phyloP scores from a whole-genome alignment of 768 basidiomycete genomes.

The Galerina sulciceps region DNA sequence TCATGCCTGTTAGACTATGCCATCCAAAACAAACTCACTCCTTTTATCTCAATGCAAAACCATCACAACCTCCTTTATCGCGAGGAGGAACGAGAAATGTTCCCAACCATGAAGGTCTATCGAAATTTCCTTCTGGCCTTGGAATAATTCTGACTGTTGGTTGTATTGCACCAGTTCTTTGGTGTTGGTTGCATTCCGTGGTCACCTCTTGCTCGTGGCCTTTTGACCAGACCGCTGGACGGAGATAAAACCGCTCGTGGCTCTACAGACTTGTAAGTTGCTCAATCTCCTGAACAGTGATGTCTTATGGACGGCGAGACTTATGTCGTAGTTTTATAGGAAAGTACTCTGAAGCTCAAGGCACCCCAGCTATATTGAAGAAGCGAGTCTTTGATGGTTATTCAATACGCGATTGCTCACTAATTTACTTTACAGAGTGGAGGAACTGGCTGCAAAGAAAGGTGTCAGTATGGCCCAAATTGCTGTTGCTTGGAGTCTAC shows the following conservation, averaged over 20 bases:
- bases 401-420: background rate
- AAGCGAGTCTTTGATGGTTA: constrained; percentile 28
- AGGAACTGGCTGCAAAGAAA: constrained; percentile 56
- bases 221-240: constrained; percentile 47
- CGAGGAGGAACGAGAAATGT: constrained; percentile 68
- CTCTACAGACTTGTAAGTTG: constrained; percentile 38
- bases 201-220: constrained; percentile 60
- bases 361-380: constrained; percentile 38
- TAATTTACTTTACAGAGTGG: constrained; percentile 43
- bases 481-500: constrained; percentile 53
- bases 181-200: constrained; percentile 63
- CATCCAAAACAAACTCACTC: constrained; percentile 55
- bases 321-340: constrained; percentile 8
- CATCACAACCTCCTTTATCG: constrained; percentile 63
- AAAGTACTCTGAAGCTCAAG: constrained; percentile 23
- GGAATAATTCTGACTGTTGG: background rate
- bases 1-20: constrained; percentile 51
- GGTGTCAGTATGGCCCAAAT: constrained; percentile 60
- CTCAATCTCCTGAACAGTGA: background rate
- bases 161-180: constrained; percentile 39
- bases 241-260: constrained; percentile 43
- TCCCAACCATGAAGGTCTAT: constrained; percentile 56
- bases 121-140: background rate
- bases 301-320: background rate
- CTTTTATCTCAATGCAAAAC: constrained; percentile 74